These are phyloP conservation scores for Trichosporon sp. DNA, from an alignment of 1,284 basidiomycete genomes.

Conservation along the genomic window DNA sequence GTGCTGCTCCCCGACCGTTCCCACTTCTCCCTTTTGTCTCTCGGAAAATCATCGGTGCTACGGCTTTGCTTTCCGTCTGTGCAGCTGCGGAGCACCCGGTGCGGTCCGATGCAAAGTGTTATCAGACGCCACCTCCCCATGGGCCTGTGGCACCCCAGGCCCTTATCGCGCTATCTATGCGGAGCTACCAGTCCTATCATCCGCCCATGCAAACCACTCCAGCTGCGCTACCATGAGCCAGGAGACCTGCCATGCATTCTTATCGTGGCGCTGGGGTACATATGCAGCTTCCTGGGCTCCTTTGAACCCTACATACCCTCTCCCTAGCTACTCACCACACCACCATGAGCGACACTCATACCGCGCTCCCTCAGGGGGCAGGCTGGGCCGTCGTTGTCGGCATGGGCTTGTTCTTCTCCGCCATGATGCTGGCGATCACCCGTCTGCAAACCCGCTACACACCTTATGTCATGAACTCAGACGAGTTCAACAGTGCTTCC, in stretches of 20 bases:
- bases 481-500: constrained; percentile 76
- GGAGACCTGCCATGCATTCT: background rate
- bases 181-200: background rate
- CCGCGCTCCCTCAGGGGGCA: constrained; percentile 60
- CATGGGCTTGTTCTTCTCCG: constrained; percentile 80
- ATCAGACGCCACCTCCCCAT: background rate
- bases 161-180: background rate
- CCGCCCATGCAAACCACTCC: background rate
- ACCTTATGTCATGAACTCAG: constrained; percentile 45
- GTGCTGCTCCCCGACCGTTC: background rate
- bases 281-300: background rate
- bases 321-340: background rate
- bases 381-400: constrained; percentile 82
- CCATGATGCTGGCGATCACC: constrained; percentile 65
- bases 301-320: background rate
- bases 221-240: background rate
- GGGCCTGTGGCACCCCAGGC: background rate
- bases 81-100: background rate
- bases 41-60: background rate
- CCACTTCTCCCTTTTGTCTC: background rate
- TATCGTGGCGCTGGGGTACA: background rate
- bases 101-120: background rate
- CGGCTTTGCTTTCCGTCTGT: background rate
- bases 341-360: background rate
- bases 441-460: constrained; percentile 51